These are phyloP conservation scores for Kregervanrija pseudodelftensis DNA, from an alignment of 805 yeast species.

Conservation along the genomic window DNA sequence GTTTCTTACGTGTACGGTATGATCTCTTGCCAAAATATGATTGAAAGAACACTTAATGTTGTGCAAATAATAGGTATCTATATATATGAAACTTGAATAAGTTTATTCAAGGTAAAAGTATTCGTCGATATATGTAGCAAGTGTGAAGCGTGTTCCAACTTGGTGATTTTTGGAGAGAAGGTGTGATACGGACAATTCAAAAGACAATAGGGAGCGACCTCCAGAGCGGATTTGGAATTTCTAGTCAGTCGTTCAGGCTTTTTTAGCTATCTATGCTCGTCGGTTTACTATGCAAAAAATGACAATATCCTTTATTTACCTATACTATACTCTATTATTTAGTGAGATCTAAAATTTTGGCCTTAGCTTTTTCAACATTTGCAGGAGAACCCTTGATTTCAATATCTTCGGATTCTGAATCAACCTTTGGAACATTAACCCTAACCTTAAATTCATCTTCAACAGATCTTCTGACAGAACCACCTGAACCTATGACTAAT, in stretches of 20 bases:
- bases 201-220: too few relatives aligned
- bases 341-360: conserved; percentile 52
- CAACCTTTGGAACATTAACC: conserved; percentile 60
- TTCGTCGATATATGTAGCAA: too few relatives aligned
- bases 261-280: too few relatives aligned
- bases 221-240: too few relatives aligned
- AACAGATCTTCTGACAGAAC: conserved; percentile 61
- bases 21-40: not conserved
- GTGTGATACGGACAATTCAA: too few relatives aligned
- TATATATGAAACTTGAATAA: too few relatives aligned
- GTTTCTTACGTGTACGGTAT: not conserved
- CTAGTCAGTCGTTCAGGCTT: too few relatives aligned
- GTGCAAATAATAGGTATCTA: not conserved
- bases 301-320: not conserved
- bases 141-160: too few relatives aligned
- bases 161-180: too few relatives aligned
- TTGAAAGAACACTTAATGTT: not conserved
- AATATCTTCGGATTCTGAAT: conserved; percentile 43
- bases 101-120: too few relatives aligned
- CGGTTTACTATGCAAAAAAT: too few relatives aligned
- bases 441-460: conserved; percentile 63
- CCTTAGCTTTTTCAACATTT: conserved; percentile 54
- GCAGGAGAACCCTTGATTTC: conserved; percentile 61
- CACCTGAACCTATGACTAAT: conserved; percentile 74
- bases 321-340: not conserved